A percentile compares a stretch with the other conserved stretches of the same genome.
Evolutionary conservation across 495 filamentous ascomycete genomes (phyloP).

Genomic region (Neurospora sp.): DNA sequence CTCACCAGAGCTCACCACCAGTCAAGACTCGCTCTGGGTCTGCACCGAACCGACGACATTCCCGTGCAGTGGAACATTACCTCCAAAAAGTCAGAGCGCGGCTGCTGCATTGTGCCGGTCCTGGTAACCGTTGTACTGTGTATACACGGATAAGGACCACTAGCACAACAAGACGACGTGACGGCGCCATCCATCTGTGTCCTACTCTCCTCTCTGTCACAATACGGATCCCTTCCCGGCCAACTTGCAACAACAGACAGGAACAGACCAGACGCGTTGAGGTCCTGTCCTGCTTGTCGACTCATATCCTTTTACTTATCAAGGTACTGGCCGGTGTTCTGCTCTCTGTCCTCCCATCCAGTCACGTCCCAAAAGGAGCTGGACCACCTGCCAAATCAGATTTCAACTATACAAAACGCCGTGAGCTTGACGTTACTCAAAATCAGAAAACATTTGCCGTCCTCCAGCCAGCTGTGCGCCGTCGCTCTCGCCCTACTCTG

Average conservation of each 20-base stretch:
- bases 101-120: conserved; percentile 11
- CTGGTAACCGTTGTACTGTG: not conserved
- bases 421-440: not conserved
- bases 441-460: not conserved
- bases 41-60: conserved; percentile 22
- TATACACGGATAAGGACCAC: conserved; percentile 12
- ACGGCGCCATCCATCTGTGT: conserved; percentile 38
- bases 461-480: not conserved
- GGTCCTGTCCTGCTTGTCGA: not conserved
- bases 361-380: not conserved
- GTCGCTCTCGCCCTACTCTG: not conserved
- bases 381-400: not conserved
- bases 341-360: not conserved
- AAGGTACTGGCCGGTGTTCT: not conserved
- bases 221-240: conserved; percentile 6
- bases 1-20: not conserved
- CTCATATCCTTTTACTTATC: not conserved
- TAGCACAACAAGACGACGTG: conserved; percentile 18
- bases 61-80: conserved; percentile 14
- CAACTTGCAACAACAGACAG: not conserved
- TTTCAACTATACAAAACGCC: not conserved
- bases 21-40: conserved; percentile 3
- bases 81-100: not conserved
- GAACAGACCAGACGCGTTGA: not conserved
- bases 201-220: conserved; percentile 24